Percentiles rank a stretch among this genome's conserved stretches.
Evolutionary conservation across 306 rosid genomes (phyloP).

Genomic region (Pterocarpus macrocarpus): DNA sequence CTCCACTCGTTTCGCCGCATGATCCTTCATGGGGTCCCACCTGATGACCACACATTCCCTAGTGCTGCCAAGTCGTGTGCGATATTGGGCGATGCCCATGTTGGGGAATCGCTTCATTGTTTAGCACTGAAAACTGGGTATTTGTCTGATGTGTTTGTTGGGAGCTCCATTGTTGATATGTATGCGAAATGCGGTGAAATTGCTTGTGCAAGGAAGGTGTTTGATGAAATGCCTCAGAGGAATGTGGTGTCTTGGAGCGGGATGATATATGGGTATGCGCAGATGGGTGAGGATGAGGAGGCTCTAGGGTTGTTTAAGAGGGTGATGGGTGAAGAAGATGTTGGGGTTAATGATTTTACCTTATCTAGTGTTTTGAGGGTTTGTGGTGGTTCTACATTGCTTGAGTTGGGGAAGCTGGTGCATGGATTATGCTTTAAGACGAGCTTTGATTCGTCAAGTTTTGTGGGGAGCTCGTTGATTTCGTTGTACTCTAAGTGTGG

Average conservation of each 20-base stretch:
- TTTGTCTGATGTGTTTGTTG: slow-evolving; percentile 70
- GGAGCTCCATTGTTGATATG: slow-evolving; percentile 79
- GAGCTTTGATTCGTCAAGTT: slow-evolving; percentile 71
- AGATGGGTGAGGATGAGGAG: slow-evolving; percentile 72
- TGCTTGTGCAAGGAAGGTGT: slow-evolving; percentile 59
- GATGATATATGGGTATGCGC: slow-evolving; percentile 80
- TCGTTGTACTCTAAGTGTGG: slow-evolving; percentile 83
- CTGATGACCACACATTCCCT: slow-evolving; percentile 78
- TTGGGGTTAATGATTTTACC: slow-evolving; percentile 82
- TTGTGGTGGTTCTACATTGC: slow-evolving; percentile 68
- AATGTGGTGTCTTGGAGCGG: slow-evolving; percentile 93
- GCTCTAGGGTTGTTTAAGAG: slow-evolving; percentile 69
- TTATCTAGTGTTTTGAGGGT: slow-evolving; percentile 82
- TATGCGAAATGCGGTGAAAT: slow-evolving; percentile 70
- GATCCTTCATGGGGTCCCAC: slow-evolving; percentile 56
- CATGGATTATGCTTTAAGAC: slow-evolving; percentile 83
- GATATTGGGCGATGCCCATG: slow-evolving; percentile 53
- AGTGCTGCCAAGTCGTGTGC: slow-evolving; percentile 78
- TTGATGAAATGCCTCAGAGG: slow-evolving; percentile 75
- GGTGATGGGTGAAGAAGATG: slow-evolving; percentile 51
- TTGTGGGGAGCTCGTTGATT: slow-evolving; percentile 84
- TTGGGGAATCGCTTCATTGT: slow-evolving; percentile 62
- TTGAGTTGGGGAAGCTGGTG: slow-evolving; percentile 78
- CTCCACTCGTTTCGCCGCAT: slow-evolving; percentile 70
- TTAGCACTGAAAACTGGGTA: slow-evolving; percentile 67